A percentile compares a stretch with the other conserved stretches of the same genome.
These are phyloP conservation scores for Aspergillus jensenii DNA, from an alignment of 2,329 filamentous ascomycete genomes.

Conservation along the genomic window DNA sequence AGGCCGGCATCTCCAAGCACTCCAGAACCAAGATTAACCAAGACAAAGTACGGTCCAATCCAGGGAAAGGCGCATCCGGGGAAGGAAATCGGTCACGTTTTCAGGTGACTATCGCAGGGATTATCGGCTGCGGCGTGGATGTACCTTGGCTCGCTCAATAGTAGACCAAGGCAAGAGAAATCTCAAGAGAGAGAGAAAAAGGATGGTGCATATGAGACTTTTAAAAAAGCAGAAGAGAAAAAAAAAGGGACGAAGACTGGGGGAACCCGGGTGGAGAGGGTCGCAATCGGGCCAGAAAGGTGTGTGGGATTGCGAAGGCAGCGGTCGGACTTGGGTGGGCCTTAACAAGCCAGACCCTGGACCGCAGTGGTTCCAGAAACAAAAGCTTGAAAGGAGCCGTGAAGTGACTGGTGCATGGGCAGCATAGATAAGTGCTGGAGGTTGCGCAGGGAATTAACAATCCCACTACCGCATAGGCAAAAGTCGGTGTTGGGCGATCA, in stretches of 20 bases:
- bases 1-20: slow-evolving; percentile 27
- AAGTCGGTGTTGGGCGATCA: background rate
- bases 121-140: background rate
- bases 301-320: background rate
- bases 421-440: background rate
- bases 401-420: background rate
- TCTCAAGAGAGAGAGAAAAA: background rate
- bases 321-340: slow-evolving; percentile 5
- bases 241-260: background rate
- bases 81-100: slow-evolving; percentile 3
- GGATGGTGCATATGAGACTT: background rate
- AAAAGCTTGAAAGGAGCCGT: background rate
- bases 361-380: background rate
- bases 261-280: slow-evolving; percentile 1
- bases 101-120: background rate
- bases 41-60: background rate
- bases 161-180: background rate
- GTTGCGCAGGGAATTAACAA: no score
- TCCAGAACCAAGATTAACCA: background rate
- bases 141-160: background rate
- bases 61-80: background rate
- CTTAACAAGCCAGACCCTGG: background rate
- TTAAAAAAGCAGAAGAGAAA: background rate
- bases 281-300: background rate
- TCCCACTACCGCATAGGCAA: no score